Base-by-base conservation (phyloP, 371 early-diverging fungal genomes). In the Chytridium lagenaria region DNA sequence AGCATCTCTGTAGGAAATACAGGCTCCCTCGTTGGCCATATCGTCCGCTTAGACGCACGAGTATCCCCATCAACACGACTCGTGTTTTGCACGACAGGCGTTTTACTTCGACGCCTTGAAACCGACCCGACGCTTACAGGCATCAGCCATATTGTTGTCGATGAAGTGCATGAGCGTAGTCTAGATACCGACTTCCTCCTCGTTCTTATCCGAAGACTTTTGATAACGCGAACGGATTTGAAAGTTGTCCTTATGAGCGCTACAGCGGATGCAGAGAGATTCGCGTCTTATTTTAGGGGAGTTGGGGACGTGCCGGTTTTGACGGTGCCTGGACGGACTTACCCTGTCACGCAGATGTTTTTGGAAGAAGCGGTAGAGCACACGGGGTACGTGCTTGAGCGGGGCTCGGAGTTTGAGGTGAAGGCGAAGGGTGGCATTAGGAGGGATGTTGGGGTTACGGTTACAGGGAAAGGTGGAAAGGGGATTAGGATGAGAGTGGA, bases 281-380 rank as follows among this genome's bases (percentile, higher is more conserved):
- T 88, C 65, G 69, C 77, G 49, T 50, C 69, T 0, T 86, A 85
- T 69, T 87, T 88, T 50, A 55, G 33, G 2, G 55, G 55, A 12
- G 23, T 68, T 5, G 50, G 33, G 1, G 2, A 5, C 31, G 12
- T 1, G n/a, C 89, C 92, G 64, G 86, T 90, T 0, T 28, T 96
- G 0, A 78, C 87, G 34, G 91, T 96, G 10, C 92, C 94, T 12
- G 95, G 95, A 26, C 83, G 91, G 67, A 92, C 91, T 0, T 95
- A 88, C 78, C 93, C 94, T 10, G 95, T 97, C 16, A 51, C 70
- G 44, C 86, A 87, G 12, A 79, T 84, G 22, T 95, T 85, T 49
- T 67, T 95, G 69, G 95, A 95, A 68, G 94, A 95, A 66, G 88
- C 90, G 15, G 74, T 91, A 23, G 81, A 70, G 68, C 37, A 66